Evolutionary conservation across 805 yeast genomes (phyloP), one percentile per base, ranked within the genome.

Genomic region (Yamadazyma laniorum): DNA sequence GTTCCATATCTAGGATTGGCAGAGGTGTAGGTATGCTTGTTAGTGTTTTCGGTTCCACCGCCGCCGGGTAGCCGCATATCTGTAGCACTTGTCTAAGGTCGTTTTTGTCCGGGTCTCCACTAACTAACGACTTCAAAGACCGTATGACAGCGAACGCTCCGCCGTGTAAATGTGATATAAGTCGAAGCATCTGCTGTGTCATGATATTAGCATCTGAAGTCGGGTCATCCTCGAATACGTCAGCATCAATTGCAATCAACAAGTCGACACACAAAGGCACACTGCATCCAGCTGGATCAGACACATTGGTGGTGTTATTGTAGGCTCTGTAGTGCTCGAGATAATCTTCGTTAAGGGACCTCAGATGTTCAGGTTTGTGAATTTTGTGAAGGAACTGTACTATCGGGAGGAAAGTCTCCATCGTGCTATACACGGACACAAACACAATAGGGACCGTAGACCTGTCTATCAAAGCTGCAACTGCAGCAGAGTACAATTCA

Each of bases 121-220:
- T 17, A 6, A 6, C 5, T 12, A 11, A 18, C 25, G 26, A 4
- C 3, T 25, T 5, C 23, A 33, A 13, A 11, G 21, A 11, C 18
- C 29, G 19, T 4, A 32, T 29, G 6, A 35, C 34, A 3, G 37
- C 25, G 26, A n/a, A 53, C 34, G 41, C 18, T 3, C 49, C 46
- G 2, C 67, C 65, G 41, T 63, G 70, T 23, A 59, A 55, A 39
- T 60, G 34, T 3, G 62, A 53, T 3, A 64, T 39, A 26, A 58
- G 57, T 13, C 73, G 50, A 8, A 70, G 44, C 22, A 45, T 21
- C 40, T 70, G 67, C 42, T 73, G 76, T 3, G 56, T 43, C 13
- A 43, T 47, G 8, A 62, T 51, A 29, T 49, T 49, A 9, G 34
- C 31, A 3, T 52, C 42, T 2, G 58, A 37, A 32, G 38, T 13